Evolutionary conservation across 352 stramenopile species (phyloP).

Genomic region (Saprolegnia parasitica): DNA sequence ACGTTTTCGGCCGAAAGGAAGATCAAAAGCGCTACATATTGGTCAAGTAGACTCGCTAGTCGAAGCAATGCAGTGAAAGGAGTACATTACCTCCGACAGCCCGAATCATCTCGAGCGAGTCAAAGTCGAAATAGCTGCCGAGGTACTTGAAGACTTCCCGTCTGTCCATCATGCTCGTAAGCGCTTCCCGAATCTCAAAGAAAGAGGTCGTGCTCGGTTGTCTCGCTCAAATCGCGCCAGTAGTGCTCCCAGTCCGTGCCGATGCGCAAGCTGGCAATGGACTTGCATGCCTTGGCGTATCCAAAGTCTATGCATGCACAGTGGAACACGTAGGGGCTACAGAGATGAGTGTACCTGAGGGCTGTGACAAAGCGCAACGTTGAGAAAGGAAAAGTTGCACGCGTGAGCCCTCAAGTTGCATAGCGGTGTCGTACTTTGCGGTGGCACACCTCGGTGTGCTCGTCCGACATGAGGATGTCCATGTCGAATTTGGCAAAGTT

Average conservation of each 20-base stretch:
- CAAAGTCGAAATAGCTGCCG: slow-evolving; percentile 74
- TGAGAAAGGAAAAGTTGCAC: too few species aligned
- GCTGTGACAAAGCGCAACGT: slow-evolving; percentile 29
- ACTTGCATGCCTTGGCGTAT: slow-evolving; percentile 63
- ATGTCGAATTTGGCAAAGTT: slow-evolving; percentile 13
- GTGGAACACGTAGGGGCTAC: too few species aligned
- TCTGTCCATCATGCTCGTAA: slow-evolving; percentile 31
- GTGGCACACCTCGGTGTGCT: not conserved
- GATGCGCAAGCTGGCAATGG: slow-evolving; percentile 62
- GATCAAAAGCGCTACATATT: slow-evolving; percentile 46
- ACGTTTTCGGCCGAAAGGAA: slow-evolving; percentile 73
- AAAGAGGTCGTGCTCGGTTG: not conserved
- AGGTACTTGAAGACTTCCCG: slow-evolving; percentile 61
- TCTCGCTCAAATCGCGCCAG: slow-evolving; percentile 12
- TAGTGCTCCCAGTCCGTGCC: slow-evolving; percentile 36
- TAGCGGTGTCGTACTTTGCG: not conserved
- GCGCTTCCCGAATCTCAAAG: not conserved
- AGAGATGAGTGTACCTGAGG: slow-evolving; percentile 36
- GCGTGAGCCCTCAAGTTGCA: slow-evolving; percentile 1
- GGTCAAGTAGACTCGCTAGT: not conserved
- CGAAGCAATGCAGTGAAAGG: not conserved
- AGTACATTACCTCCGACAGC: slow-evolving; percentile 51
- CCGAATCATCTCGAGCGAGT: slow-evolving; percentile 67
- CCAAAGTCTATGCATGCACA: slow-evolving; percentile 52
- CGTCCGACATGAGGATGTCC: not conserved